Conservation (phyloP, 441 rosid genomes). For the Erodium moschatum region DNA sequence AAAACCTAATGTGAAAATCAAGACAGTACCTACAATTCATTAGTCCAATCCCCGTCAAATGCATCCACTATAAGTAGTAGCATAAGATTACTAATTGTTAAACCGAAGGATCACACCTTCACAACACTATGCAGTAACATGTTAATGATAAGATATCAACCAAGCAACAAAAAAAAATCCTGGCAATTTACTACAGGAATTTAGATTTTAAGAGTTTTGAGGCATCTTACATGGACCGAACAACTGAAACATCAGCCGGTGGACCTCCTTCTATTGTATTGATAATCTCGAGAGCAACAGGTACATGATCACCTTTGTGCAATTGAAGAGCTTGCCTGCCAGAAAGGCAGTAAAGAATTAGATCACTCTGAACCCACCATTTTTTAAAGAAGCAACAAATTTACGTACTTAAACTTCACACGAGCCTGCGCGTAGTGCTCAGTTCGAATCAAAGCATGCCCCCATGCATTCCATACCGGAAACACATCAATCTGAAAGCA, state of each 20-base stretch:
- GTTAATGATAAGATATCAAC: neutral
- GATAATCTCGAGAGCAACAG: conserved; percentile 71
- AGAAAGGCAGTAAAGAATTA: conserved; percentile 11
- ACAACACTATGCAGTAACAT: neutral
- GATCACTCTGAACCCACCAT: conserved; percentile 5
- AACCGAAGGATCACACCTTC: neutral
- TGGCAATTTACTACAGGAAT: neutral
- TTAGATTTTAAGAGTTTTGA: conserved; percentile 6
- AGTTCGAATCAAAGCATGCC: conserved; percentile 91
- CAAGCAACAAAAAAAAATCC: neutral
- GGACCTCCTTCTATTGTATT: conserved; percentile 97
- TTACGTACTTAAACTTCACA: conserved; percentile 82
- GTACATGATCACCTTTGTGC: conserved; percentile 64
- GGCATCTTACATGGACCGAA: conserved; percentile 80
- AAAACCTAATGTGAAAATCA: no score
- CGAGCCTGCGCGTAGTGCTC: conserved; percentile 94
- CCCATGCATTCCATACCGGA: conserved; percentile 99
- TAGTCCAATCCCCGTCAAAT: neutral
- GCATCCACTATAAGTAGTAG: neutral
- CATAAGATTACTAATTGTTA: neutral
- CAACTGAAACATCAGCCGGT: conserved; percentile 85
- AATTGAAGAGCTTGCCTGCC: conserved; percentile 92
- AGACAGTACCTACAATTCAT: neutral
- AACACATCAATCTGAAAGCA: conserved; percentile 75
- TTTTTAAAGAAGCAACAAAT: neutral